A percentile compares a stretch with the other conserved stretches of the same genome.
phyloP scores from a whole-genome alignment of 1,284 basidiomycete species.

The Meripilus lineatus region DNA sequence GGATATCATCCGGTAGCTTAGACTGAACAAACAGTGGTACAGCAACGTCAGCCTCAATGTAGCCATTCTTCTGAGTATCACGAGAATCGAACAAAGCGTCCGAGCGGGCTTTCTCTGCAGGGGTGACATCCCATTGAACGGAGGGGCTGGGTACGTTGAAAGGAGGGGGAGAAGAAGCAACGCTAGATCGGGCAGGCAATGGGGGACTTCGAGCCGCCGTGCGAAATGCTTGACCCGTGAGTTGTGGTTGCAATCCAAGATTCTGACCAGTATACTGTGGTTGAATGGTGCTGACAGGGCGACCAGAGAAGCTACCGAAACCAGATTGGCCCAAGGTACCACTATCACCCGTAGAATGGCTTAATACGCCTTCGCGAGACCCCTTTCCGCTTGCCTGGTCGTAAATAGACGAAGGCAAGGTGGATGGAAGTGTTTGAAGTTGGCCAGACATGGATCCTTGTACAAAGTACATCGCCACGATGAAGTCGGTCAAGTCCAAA shows the following conservation, averaged over 20 bases:
- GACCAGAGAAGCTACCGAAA: slow-evolving; percentile 32
- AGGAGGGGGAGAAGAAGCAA: slow-evolving; percentile 24
- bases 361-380: slow-evolving; percentile 38
- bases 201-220: slow-evolving; percentile 42
- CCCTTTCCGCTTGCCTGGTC: slow-evolving; percentile 58
- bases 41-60: slow-evolving; percentile 89
- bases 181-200: slow-evolving; percentile 35
- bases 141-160: slow-evolving; percentile 19
- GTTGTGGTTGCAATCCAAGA: slow-evolving; percentile 32
- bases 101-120: slow-evolving; percentile 75
- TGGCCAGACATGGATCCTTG: slow-evolving; percentile 87
- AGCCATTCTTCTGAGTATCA: slow-evolving; percentile 74
- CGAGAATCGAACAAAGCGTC: slow-evolving; percentile 85
- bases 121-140: slow-evolving; percentile 79
- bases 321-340: slow-evolving; percentile 48
- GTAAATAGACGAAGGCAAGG: slow-evolving; percentile 87
- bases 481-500: slow-evolving; percentile 91
- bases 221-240: slow-evolving; percentile 38
- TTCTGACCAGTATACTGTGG: slow-evolving; percentile 63
- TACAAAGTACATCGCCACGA: slow-evolving; percentile 95
- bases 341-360: slow-evolving; percentile 60
- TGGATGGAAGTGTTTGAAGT: slow-evolving; percentile 69
- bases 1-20: slow-evolving; percentile 75
- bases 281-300: slow-evolving; percentile 36
- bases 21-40: slow-evolving; percentile 97